Evolutionary conservation across 768 basidiomycete genomes (phyloP).

Genomic region (Calocera viscosa): DNA sequence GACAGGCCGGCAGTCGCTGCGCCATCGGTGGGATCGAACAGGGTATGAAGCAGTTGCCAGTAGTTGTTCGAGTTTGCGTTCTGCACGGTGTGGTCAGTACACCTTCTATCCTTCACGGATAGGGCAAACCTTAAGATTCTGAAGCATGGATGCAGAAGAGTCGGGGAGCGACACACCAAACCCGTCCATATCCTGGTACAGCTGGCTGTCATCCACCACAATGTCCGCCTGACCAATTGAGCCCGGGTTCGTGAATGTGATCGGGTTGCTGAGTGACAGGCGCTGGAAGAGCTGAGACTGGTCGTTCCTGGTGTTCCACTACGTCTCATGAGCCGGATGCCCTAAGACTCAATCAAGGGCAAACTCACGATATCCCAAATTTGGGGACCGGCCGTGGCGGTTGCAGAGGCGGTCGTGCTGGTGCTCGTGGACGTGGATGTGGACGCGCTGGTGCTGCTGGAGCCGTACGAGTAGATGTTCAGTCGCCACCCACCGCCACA

Average conservation of each 20-base stretch:
- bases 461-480: background rate
- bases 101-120: background rate
- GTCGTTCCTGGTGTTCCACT: slow-evolving; percentile 7
- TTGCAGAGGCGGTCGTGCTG: background rate
- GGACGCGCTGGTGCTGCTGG: background rate
- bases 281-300: background rate
- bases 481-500: background rate
- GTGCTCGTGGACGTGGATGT: background rate
- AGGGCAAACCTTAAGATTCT: slow-evolving; percentile 48
- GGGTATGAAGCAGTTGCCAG: slow-evolving; percentile 42
- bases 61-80: slow-evolving; percentile 43
- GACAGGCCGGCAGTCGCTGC: slow-evolving; percentile 53
- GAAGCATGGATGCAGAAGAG: slow-evolving; percentile 50
- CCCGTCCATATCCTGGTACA: slow-evolving; percentile 43
- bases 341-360: background rate
- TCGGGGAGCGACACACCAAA: slow-evolving; percentile 46
- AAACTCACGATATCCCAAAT: slow-evolving; percentile 12
- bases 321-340: background rate
- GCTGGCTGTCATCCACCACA: slow-evolving; percentile 39
- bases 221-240: slow-evolving; percentile 50
- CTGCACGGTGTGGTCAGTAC: slow-evolving; percentile 24
- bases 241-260: slow-evolving; percentile 48
- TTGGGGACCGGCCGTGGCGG: background rate
- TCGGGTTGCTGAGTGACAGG: slow-evolving; percentile 26
- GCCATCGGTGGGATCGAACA: slow-evolving; percentile 51